phyloP scores from a whole-genome alignment of 768 basidiomycete genomes.

The Amanita rubescens region DNA sequence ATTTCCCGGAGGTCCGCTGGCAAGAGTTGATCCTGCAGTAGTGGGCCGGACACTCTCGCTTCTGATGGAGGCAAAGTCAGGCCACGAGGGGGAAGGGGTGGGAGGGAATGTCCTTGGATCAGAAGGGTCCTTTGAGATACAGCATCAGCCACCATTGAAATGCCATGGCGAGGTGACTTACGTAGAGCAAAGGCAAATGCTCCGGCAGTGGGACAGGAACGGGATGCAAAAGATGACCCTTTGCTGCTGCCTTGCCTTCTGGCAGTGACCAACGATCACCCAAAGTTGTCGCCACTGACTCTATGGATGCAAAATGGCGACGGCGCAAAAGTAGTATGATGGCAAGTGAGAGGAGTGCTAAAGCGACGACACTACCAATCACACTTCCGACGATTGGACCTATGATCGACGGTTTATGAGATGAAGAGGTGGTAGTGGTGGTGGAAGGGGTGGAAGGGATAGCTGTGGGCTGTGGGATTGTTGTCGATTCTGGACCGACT shows the following conservation, averaged over 20 bases:
- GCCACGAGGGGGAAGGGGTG: conserved; percentile 22
- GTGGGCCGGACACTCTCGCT: not conserved
- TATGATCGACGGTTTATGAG: conserved; percentile 23
- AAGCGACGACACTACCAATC: conserved; percentile 43
- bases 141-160: not conserved
- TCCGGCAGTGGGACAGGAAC: not conserved
- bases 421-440: not conserved
- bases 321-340: conserved; percentile 25
- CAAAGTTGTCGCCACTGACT: not conserved
- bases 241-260: not conserved
- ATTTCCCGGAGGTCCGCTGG: conserved; percentile 6
- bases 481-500: conserved; percentile 30
- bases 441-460: conserved; percentile 4
- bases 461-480: conserved; percentile 17
- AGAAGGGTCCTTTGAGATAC: conserved; percentile 13
- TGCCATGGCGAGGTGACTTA: not conserved
- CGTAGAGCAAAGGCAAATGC: not conserved
- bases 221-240: too few species aligned
- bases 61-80: conserved; percentile 16
- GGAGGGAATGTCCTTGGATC: conserved; percentile 17
- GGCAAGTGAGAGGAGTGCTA: conserved; percentile 33
- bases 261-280: not conserved
- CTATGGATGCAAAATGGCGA: conserved; percentile 5
- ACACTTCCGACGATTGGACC: conserved; percentile 63
- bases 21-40: conserved; percentile 14